Evolutionary conservation across 768 basidiomycete genomes (phyloP).

Genomic region (Mrakia frigida): DNA sequence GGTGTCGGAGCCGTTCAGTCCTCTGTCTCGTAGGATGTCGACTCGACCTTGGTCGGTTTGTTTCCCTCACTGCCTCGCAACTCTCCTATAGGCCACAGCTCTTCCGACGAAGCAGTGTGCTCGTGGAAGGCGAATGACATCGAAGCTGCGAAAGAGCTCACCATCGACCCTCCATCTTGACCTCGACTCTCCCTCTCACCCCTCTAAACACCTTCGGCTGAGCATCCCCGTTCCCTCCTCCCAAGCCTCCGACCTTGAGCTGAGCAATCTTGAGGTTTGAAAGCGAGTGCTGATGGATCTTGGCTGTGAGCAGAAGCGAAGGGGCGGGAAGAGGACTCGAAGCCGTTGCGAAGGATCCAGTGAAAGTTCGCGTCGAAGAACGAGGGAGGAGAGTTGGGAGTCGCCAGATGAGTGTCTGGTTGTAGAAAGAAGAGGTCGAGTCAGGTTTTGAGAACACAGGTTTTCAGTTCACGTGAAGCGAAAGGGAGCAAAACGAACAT

Average conservation of each 20-base stretch:
- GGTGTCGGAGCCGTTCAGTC: too few species aligned
- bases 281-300: slow-evolving; percentile 31
- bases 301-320: slow-evolving; percentile 7
- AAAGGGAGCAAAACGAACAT: slow-evolving; percentile 46
- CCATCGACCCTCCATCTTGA: slow-evolving; percentile 16
- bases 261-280: slow-evolving; percentile 23
- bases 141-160: slow-evolving; percentile 1
- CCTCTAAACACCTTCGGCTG: slow-evolving; percentile 29
- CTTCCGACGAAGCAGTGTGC: neutral
- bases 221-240: slow-evolving; percentile 1
- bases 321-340: slow-evolving; percentile 16
- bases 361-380: neutral
- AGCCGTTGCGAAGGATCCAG: slow-evolving; percentile 16
- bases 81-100: too few species aligned
- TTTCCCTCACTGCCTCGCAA: neutral
- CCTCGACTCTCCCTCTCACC: slow-evolving; percentile 26
- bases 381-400: slow-evolving; percentile 5
- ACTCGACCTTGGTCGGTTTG: neutral
- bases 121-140: neutral
- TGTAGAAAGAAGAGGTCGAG: neutral
- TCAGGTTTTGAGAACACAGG: neutral
- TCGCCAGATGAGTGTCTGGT: slow-evolving; percentile 26
- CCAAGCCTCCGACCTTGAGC: slow-evolving; percentile 22
- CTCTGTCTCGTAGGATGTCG: too few species aligned
- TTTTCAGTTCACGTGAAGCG: neutral